A percentile compares a stretch with the other conserved stretches of the same genome.
These are phyloP conservation scores for Persicaria tinctoria DNA, from an alignment of 148 eudicot genomes.

Conservation along the genomic window DNA sequence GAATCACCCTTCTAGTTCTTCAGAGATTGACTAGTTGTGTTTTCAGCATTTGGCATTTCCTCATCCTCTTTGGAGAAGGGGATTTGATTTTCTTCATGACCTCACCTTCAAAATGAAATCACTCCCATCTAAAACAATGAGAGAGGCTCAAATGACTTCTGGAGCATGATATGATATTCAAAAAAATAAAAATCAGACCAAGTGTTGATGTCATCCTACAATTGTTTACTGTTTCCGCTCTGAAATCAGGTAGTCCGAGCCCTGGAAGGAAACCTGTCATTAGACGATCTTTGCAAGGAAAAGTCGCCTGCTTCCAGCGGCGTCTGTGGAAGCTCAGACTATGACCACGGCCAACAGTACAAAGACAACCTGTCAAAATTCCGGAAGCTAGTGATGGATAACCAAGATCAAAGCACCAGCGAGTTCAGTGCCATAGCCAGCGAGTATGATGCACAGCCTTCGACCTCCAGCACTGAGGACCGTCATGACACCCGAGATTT, in stretches of 20 bases:
- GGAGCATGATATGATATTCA: not conserved
- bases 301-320: constrained; percentile 36
- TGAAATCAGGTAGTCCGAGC: constrained; percentile 62
- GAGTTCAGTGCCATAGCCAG: constrained; percentile 56
- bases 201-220: not conserved
- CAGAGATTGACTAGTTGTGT: not conserved
- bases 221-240: not conserved
- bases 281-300: constrained; percentile 52
- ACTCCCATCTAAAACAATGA: too few species aligned
- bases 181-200: too few species aligned
- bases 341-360: constrained; percentile 48
- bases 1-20: not conserved
- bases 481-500: constrained; percentile 35
- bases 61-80: too few species aligned
- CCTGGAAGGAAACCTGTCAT: constrained; percentile 64
- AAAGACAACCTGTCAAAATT: constrained; percentile 56
- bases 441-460: constrained; percentile 45
- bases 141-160: not conserved
- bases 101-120: not conserved
- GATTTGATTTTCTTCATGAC: not conserved
- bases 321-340: constrained; percentile 57
- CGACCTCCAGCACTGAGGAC: constrained; percentile 64
- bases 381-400: constrained; percentile 57
- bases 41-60: too few species aligned
- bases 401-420: constrained; percentile 37